phyloP scores from a whole-genome alignment of 805 yeast species.

The Starmerella floris region DNA sequence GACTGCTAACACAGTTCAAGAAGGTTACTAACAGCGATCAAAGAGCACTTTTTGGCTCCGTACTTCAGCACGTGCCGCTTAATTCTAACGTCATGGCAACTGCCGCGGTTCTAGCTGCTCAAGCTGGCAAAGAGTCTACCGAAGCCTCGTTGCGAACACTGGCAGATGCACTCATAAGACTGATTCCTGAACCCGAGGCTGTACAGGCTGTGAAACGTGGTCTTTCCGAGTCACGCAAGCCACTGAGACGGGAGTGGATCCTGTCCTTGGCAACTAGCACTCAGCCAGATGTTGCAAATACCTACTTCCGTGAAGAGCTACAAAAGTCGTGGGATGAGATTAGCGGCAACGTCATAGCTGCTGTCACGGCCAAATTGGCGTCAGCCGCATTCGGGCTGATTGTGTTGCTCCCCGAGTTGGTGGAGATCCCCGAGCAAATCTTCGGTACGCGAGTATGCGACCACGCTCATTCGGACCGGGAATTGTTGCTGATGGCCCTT shows the following conservation, averaged over 20 bases:
- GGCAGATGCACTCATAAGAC: slow-evolving; percentile 34
- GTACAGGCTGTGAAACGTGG: slow-evolving; percentile 38
- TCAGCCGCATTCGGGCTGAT: slow-evolving; percentile 41
- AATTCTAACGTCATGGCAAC: slow-evolving; percentile 21
- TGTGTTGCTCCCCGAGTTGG: slow-evolving; percentile 16
- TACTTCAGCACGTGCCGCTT: slow-evolving; percentile 28
- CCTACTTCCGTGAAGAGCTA: slow-evolving; percentile 17
- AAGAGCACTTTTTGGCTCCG: slow-evolving; percentile 39
- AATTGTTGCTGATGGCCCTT: slow-evolving; percentile 9
- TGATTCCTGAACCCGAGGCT: slow-evolving; percentile 17
- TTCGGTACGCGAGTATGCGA: slow-evolving; percentile 16
- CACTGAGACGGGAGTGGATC: slow-evolving; percentile 56
- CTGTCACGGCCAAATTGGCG: slow-evolving; percentile 27
- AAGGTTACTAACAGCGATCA: slow-evolving; percentile 52
- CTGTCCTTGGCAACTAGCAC: slow-evolving; percentile 29
- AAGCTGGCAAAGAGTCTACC: slow-evolving; percentile 62
- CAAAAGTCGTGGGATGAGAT: slow-evolving; percentile 11
- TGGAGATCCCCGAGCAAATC: slow-evolving; percentile 6
- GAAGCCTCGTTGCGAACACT: slow-evolving; percentile 45
- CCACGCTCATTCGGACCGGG: slow-evolving; percentile 12
- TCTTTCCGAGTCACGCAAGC: slow-evolving; percentile 47
- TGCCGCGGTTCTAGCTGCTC: slow-evolving; percentile 34
- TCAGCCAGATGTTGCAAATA: slow-evolving; percentile 18
- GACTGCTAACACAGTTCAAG: slow-evolving; percentile 45
- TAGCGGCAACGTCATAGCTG: slow-evolving; percentile 12